Evolutionary conservation across 1,284 basidiomycete genomes (phyloP), one percentile per base, ranked within the genome.

Genomic region (Malassezia restricta): DNA sequence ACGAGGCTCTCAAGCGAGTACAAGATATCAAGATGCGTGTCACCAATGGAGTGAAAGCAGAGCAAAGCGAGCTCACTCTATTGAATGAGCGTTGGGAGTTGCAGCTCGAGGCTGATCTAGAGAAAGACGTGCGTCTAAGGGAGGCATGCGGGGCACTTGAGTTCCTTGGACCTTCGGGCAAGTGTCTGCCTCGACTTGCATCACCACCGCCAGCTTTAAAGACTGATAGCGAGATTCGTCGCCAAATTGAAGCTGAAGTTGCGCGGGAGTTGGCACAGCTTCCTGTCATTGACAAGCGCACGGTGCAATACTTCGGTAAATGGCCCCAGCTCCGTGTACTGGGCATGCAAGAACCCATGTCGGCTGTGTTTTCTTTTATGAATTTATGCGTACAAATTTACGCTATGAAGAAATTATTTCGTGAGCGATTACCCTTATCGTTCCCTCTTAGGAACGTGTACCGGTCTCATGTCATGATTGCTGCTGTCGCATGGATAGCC

Each of bases 401-500:
- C 8, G 65, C 63, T 11, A 27, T 68, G 27, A 48, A 52, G n/a
- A 47, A 46, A 47, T 47, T 68, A 17, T 47, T 63, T 33, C 49
- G 54, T 9, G 50, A 57, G 32, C 32, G 41, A 17, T 44, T 72
- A 17, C 66, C 69, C 7, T 62, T 63, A 39, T 51, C 57, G 3
- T 71, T 57, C 35, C 68, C 65, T 20, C 81, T 95, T 78, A 81
- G 66, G 51, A n/a, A 59, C 33, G 86, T 83, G 66, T 86, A 91
- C 72, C 59, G 82, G 43, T 66, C 75, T 0, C 85, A 87, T 79
- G 81, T 84, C 1, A 72, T 79, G 48, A 77, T 84, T 40, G 88
- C 85, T 68, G 78, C 89, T 64, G 91, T 91, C 65, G 85, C 89
- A 0, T 98, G 92, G 94, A 67, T 87, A 28, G 94, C 88, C 87